Percentiles rank a stretch among this genome's conserved stretches.
These are phyloP conservation scores for Russula olivacea DNA, from an alignment of 768 basidiomycete species.

Conservation along the genomic window DNA sequence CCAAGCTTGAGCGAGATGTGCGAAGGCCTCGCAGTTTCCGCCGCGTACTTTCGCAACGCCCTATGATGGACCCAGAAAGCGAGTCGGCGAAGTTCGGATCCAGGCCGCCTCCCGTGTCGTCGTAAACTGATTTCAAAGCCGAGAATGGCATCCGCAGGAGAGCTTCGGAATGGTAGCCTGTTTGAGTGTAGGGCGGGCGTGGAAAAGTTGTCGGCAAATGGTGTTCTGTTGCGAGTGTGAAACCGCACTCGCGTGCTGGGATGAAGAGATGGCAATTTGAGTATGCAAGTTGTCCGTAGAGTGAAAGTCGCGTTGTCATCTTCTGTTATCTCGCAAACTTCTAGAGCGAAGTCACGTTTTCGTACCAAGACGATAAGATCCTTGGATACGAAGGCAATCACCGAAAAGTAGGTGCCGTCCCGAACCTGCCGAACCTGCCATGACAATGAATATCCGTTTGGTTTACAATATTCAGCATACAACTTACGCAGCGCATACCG, in stretches of 20 bases:
- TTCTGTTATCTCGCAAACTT: constrained; percentile 13
- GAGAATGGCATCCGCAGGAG: constrained; percentile 11
- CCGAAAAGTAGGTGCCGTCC: constrained; percentile 15
- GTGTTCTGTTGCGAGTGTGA: constrained; percentile 12
- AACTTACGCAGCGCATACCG: constrained; percentile 12
- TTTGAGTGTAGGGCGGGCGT: background rate
- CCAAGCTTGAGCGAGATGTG: background rate
- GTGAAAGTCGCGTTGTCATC: background rate
- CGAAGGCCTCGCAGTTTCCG: background rate
- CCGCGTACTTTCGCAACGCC: constrained; percentile 2
- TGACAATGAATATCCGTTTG: background rate
- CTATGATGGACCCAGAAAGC: constrained; percentile 18
- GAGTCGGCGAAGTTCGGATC: constrained; percentile 7
- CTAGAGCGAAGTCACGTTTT: constrained; percentile 16
- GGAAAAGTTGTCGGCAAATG: background rate
- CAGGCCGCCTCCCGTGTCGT: background rate
- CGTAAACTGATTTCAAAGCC: constrained; percentile 17
- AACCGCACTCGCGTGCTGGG: constrained; percentile 11
- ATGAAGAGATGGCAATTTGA: constrained; percentile 8
- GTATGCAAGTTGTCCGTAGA: constrained; percentile 13
- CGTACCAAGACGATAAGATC: constrained; percentile 16
- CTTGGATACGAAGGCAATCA: constrained; percentile 16
- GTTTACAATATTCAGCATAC: background rate
- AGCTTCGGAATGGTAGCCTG: constrained; percentile 12
- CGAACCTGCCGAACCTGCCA: constrained; percentile 14